Evolutionary conservation across 2,329 filamentous ascomycete genomes (phyloP).

Genomic region (Fusarium phyllophilum): DNA sequence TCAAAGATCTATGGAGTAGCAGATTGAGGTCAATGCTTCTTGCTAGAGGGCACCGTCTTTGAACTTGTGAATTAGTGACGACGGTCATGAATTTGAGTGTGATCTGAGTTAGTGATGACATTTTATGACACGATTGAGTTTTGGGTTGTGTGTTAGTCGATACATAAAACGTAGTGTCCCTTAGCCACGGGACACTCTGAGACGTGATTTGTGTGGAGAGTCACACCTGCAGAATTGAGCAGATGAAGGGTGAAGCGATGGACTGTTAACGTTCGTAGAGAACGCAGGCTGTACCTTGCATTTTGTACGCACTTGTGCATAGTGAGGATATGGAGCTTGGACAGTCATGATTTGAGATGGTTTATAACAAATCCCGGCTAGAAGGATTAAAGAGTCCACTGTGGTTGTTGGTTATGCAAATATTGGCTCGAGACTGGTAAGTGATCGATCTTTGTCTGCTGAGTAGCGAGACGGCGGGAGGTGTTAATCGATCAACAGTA

Average conservation of each 20-base stretch:
- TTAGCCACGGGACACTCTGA: conserved; percentile 30
- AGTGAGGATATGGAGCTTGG: conserved; percentile 11
- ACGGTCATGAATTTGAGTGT: neutral
- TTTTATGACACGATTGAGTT: conserved; percentile 21
- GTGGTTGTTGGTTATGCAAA: neutral
- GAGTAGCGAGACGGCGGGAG: neutral
- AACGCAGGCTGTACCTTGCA: neutral
- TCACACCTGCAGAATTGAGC: conserved; percentile 13
- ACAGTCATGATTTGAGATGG: conserved; percentile 1
- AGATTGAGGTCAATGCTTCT: conserved; percentile 13
- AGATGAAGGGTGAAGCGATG: conserved; percentile 13
- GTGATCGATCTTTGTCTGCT: conserved; percentile 11
- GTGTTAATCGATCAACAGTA: conserved; percentile 14
- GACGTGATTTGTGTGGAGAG: conserved; percentile 36
- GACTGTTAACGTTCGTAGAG: neutral
- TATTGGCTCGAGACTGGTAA: conserved; percentile 3
- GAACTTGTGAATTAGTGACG: conserved; percentile 7
- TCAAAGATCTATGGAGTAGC: conserved; percentile 3
- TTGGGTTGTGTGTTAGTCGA: conserved; percentile 17
- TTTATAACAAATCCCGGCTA: neutral
- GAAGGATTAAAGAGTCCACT: neutral
- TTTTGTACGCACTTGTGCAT: neutral
- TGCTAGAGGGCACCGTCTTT: conserved; percentile 3
- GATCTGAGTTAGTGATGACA: conserved; percentile 8
- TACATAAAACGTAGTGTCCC: conserved; percentile 8